Base-by-base conservation (phyloP, 2,329 filamentous ascomycete genomes). In the Gnomoniopsis smithogilvyi region DNA sequence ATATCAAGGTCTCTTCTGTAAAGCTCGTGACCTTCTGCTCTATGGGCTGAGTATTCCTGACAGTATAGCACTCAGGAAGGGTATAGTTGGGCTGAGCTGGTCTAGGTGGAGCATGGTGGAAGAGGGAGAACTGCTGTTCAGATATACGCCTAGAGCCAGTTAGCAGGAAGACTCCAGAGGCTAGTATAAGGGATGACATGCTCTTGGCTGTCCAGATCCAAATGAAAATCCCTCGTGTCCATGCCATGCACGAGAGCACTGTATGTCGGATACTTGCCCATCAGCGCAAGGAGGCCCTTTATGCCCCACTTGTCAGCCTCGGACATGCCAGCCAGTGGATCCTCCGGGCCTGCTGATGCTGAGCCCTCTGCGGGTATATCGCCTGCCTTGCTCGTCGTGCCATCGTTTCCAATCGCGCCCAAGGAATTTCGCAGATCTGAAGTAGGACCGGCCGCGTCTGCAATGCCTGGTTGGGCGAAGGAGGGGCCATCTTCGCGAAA, bases 1-100 rank as follows among this genome's bases (percentile, higher is more conserved):
- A 87, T 70, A 89, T 84, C 51, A 89, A 73, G 0, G 86, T 87
- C 71, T 89, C 86, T 63, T 89, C 86, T 64, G 87, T 88, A 71
- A 89, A 88, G 63, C 81, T 87, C 45, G 77, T 77, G 51, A 88
- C 85, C 70, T 88, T 88, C 65, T 79, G 84, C 62, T 88, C 84
- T 54, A 89, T 80, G 2, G 83, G 79, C 64, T 86, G 84, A 26
- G 87, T 84, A 62, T 89, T 89, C 62, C 80, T 85, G 36, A 89
- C 86, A 55, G 80, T 82, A 67, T 89, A 89, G 70, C 86, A 89
- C 49, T 89, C 86, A 0, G 86, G 86, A 33, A 88, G 72, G 14
- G 78, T 78, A 62, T 82, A 85, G 58, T 80, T 82, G 22, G 81
- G 80, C 34, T 86, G 76, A 3, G 81, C 77, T 41, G 84, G 83